phyloP scores from a whole-genome alignment of 1,284 basidiomycete genomes.

The Chalciporus sp. region DNA sequence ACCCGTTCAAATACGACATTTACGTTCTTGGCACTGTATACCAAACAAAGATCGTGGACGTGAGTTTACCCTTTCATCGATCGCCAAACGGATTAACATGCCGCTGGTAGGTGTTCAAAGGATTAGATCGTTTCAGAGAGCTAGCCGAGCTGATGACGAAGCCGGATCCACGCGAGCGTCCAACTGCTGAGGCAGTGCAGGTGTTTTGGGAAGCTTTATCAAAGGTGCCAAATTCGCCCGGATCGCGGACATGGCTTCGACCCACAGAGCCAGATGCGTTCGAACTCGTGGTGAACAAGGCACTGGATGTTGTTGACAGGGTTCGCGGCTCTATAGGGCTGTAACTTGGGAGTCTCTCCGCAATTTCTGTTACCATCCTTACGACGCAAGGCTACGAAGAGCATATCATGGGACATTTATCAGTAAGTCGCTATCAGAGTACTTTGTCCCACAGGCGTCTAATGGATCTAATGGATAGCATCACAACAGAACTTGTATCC shows the following conservation, averaged over 20 bases:
- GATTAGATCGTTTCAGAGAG: constrained; percentile 2
- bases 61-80: neutral
- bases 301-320: constrained; percentile 13
- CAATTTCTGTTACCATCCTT: neutral
- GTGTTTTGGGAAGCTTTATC: constrained; percentile 11
- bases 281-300: constrained; percentile 11
- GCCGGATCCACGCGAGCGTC: too few species aligned
- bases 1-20: constrained; percentile 23
- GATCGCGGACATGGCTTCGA: constrained; percentile 15
- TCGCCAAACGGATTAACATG: too few species aligned
- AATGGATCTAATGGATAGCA: neutral
- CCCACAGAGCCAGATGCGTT: constrained; percentile 10
- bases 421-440: too few species aligned
- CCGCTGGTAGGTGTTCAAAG: constrained; percentile 3
- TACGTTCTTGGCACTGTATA: constrained; percentile 21
- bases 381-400: neutral
- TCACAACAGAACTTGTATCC: neutral
- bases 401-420: neutral
- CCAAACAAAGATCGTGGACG: constrained; percentile 16
- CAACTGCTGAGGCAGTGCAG: constrained; percentile 1
- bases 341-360: neutral
- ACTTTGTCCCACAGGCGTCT: too few species aligned
- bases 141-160: constrained; percentile 1
- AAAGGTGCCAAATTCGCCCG: neutral
- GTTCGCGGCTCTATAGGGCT: constrained; percentile 12